These are phyloP conservation scores for Lepidium campestre DNA, from an alignment of 441 rosid species.

Conservation along the genomic window DNA sequence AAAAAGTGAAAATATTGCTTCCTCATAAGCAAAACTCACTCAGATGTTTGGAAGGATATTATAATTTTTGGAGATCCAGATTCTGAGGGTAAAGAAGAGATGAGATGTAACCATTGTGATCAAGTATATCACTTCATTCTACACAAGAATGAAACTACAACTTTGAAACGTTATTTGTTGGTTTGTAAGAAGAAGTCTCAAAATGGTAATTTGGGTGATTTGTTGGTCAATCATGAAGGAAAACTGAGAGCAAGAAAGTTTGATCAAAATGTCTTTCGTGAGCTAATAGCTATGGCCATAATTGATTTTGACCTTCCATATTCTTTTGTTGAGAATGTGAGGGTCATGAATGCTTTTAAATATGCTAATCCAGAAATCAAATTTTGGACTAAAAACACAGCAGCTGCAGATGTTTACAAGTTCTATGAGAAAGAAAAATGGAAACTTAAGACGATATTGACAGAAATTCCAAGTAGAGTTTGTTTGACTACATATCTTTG, in stretches of 20 bases:
- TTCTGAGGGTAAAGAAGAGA: background rate
- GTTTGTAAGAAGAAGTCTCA: background rate
- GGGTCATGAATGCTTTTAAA: background rate
- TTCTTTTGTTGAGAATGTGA: background rate
- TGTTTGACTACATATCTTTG: no score
- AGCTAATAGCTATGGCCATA: background rate
- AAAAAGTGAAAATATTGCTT: no score
- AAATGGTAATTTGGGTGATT: no score
- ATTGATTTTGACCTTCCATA: background rate
- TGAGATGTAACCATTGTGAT: background rate
- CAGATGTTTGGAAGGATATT: background rate
- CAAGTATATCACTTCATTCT: background rate
- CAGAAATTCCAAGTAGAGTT: background rate
- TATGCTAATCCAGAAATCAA: background rate
- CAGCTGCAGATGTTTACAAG: background rate
- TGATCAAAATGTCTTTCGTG: background rate
- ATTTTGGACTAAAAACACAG: background rate
- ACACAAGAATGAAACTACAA: background rate
- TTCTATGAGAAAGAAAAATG: background rate
- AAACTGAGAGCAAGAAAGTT: background rate
- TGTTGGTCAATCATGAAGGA: no score
- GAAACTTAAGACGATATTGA: background rate
- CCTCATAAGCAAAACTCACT: no score
- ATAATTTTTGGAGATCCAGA: background rate
- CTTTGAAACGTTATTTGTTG: background rate